These are phyloP conservation scores for Cladophialophora bantiana DNA, from an alignment of 2,329 filamentous ascomycete species.

Conservation along the genomic window DNA sequence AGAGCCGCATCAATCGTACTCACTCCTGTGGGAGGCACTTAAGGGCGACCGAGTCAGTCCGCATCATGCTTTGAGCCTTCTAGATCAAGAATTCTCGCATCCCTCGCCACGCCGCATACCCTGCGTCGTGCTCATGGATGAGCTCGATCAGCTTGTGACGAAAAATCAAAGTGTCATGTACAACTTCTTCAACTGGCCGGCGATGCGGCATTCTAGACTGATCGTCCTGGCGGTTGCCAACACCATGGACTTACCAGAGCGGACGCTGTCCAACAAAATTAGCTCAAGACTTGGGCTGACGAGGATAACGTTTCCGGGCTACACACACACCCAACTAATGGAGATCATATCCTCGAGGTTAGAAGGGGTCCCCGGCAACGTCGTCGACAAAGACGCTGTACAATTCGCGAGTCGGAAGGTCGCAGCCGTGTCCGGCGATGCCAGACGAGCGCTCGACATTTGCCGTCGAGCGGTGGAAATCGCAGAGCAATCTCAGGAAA, in stretches of 20 bases:
- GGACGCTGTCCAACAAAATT: slow-evolving; percentile 97
- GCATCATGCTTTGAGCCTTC: slow-evolving; percentile 84
- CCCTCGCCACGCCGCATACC: slow-evolving; percentile 88
- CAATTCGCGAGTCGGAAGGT: slow-evolving; percentile 98
- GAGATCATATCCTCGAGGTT: slow-evolving; percentile 95
- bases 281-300: slow-evolving; percentile 89
- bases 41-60: slow-evolving; percentile 92
- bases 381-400: slow-evolving; percentile 91
- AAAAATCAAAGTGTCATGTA: slow-evolving; percentile 99
- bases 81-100: slow-evolving; percentile 91
- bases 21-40: slow-evolving; percentile 92
- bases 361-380: slow-evolving; percentile 82
- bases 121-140: slow-evolving; percentile 97
- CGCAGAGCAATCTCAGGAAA: slow-evolving; percentile 73
- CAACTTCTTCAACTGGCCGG: slow-evolving; percentile 99
- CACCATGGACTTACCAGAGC: slow-evolving; percentile 96
- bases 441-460: slow-evolving; percentile 89
- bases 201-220: slow-evolving; percentile 84
- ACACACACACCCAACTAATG: slow-evolving; percentile 97
- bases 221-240: slow-evolving; percentile 98
- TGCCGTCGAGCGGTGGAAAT: slow-evolving; percentile 94
- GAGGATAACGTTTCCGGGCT: slow-evolving; percentile 94
- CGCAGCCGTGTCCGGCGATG: slow-evolving; percentile 93
- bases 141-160: slow-evolving; percentile 95
- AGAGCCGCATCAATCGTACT: slow-evolving; percentile 95